Conservation (phyloP, 345 rosid genomes). For the Noccaea caerulescens region DNA sequence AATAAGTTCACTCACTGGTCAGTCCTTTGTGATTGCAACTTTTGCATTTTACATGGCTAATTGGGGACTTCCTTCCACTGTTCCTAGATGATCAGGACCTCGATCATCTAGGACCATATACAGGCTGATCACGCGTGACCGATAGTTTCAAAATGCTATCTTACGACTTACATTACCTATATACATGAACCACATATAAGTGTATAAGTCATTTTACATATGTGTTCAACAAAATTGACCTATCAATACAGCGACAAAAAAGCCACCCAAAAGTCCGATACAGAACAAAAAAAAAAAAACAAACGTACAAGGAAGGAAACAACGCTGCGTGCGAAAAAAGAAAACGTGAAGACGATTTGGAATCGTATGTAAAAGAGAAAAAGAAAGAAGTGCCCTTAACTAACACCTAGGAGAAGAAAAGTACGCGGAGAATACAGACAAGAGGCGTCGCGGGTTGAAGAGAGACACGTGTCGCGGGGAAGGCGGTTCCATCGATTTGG, state of each 20-base stretch:
- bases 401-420: conserved; percentile 42
- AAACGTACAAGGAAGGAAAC: background rate
- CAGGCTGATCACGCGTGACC: too few relatives aligned
- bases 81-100: background rate
- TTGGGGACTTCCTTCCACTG: background rate
- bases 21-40: conserved; percentile 5
- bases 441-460: conserved; percentile 73
- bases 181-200: background rate
- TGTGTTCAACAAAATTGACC: conserved; percentile 27
- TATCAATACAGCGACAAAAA: background rate
- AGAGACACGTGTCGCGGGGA: conserved; percentile 58
- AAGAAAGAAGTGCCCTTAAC: conserved; percentile 13
- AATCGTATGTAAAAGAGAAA: background rate
- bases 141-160: conserved; percentile 1
- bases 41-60: conserved; percentile 12
- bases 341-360: background rate
- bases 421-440: conserved; percentile 51
- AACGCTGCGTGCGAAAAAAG: background rate
- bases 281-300: background rate
- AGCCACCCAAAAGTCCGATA: background rate
- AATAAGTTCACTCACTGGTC: conserved; percentile 1
- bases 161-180: background rate
- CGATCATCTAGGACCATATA: background rate
- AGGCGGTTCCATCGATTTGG: conserved; percentile 55
- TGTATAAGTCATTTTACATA: conserved; percentile 10